Evolutionary conservation across 2,329 filamentous ascomycete genomes (phyloP).

Genomic region (Penicillium corylophilum): DNA sequence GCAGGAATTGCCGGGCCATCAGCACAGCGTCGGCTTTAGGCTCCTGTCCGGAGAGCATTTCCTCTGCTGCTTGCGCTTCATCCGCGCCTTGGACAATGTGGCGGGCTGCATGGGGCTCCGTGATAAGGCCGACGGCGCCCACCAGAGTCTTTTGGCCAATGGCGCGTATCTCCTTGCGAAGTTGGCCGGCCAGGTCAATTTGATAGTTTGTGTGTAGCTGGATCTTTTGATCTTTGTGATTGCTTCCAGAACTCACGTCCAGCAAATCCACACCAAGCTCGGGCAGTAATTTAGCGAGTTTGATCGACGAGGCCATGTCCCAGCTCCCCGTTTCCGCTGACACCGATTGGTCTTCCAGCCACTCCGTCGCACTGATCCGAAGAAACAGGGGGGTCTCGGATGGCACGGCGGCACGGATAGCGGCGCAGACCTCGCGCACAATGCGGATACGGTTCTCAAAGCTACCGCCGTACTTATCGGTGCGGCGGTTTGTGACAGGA

Average conservation of each 20-base stretch:
- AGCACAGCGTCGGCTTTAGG: slow-evolving; percentile 50
- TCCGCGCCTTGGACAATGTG: slow-evolving; percentile 45
- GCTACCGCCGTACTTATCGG: slow-evolving; percentile 52
- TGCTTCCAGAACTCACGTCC: slow-evolving; percentile 48
- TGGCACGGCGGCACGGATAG: slow-evolving; percentile 61
- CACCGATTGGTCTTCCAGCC: slow-evolving; percentile 56
- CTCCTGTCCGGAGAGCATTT: slow-evolving; percentile 26
- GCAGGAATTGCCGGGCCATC: slow-evolving; percentile 56
- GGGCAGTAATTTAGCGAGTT: slow-evolving; percentile 43
- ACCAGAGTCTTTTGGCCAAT: slow-evolving; percentile 46
- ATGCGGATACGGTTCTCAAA: slow-evolving; percentile 65
- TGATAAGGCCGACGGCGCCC: slow-evolving; percentile 56
- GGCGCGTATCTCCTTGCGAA: slow-evolving; percentile 42
- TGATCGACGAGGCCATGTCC: slow-evolving; percentile 41
- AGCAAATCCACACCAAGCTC: slow-evolving; percentile 45
- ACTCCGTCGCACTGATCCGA: slow-evolving; percentile 70
- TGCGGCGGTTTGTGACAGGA: slow-evolving; percentile 67
- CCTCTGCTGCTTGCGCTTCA: slow-evolving; percentile 27
- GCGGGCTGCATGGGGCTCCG: slow-evolving; percentile 52
- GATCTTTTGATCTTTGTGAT: slow-evolving; percentile 47
- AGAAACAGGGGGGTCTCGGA: slow-evolving; percentile 68
- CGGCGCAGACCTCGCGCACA: slow-evolving; percentile 63
- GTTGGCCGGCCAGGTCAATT: slow-evolving; percentile 48
- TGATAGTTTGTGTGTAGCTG: slow-evolving; percentile 51
- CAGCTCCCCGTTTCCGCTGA: slow-evolving; percentile 34